phyloP scores from a whole-genome alignment of 2,329 filamentous ascomycete genomes.

The Elsinoe australis region DNA sequence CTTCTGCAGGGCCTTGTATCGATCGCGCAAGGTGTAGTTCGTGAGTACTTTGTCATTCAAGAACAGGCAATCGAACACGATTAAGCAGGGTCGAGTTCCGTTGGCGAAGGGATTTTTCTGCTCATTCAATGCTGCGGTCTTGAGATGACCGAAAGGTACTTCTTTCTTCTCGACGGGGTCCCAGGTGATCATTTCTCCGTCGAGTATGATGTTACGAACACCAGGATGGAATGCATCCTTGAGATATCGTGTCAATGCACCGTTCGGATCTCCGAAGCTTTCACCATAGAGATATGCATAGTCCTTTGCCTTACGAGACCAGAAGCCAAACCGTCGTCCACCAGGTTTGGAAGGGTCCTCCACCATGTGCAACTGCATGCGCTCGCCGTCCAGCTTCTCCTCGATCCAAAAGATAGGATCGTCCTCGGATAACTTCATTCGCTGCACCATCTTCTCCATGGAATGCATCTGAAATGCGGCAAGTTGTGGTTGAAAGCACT shows the following conservation, averaged over 20 bases:
- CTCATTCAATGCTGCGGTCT: constrained; percentile 77
- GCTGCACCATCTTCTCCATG: constrained; percentile 70
- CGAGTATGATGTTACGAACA: constrained; percentile 80
- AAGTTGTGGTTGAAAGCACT: constrained; percentile 92
- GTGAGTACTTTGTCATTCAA: constrained; percentile 76
- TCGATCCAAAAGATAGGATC: constrained; percentile 89
- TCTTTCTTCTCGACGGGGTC: constrained; percentile 77
- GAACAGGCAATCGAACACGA: constrained; percentile 85
- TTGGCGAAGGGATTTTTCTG: constrained; percentile 62
- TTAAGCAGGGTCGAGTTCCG: constrained; percentile 67
- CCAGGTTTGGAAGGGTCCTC: constrained; percentile 61
- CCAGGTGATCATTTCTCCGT: constrained; percentile 99
- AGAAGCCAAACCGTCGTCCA: constrained; percentile 72
- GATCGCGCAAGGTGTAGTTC: constrained; percentile 72
- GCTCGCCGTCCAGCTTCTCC: constrained; percentile 92
- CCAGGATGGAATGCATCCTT: constrained; percentile 66
- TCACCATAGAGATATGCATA: constrained; percentile 91
- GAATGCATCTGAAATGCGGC: constrained; percentile 83
- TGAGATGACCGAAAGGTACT: constrained; percentile 84
- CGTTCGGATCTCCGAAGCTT: constrained; percentile 63
- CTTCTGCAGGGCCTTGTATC: constrained; percentile 64
- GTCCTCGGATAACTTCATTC: constrained; percentile 57
- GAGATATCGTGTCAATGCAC: constrained; percentile 72
- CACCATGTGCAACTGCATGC: constrained; percentile 92
- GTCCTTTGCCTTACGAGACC: constrained; percentile 92